Conservation (phyloP, 1,139 yeast genomes). For the Pichia sp. region DNA sequence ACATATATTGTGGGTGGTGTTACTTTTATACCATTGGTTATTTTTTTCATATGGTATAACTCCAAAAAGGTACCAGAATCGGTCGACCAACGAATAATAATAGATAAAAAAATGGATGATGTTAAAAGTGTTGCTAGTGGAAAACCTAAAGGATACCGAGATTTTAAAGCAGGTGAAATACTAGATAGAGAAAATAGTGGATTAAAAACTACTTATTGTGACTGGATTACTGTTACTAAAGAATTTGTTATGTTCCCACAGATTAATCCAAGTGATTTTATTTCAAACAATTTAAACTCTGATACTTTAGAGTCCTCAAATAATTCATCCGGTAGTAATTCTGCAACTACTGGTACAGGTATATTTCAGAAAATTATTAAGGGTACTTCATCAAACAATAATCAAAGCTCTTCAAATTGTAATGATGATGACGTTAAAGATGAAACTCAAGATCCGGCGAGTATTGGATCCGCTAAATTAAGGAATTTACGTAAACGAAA, state of each 20-base stretch:
- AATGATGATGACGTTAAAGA: constrained; percentile 7
- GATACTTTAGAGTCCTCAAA: not conserved
- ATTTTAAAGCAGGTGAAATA: constrained; percentile 52
- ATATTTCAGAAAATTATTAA: constrained; percentile 11
- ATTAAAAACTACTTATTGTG: constrained; percentile 58
- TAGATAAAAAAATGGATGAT: constrained; percentile 21
- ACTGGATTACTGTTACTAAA: constrained; percentile 80
- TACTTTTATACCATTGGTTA: constrained; percentile 60
- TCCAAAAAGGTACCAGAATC: constrained; percentile 29
- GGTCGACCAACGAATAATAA: constrained; percentile 13
- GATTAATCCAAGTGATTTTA: constrained; percentile 29
- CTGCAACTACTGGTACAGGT: not conserved
- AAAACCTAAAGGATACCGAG: constrained; percentile 32
- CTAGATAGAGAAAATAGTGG: constrained; percentile 57
- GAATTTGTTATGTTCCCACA: constrained; percentile 58
- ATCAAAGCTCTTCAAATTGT: not conserved
- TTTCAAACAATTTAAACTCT: constrained; percentile 31
- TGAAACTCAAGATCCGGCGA: constrained; percentile 19
- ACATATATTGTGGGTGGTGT: constrained; percentile 69
- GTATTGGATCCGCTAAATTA: constrained; percentile 24
- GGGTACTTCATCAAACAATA: not conserved
- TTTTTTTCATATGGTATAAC: constrained; percentile 33
- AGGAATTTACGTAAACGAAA: constrained; percentile 44
- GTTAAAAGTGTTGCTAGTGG: constrained; percentile 22
- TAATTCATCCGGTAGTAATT: not conserved